Base-by-base conservation (phyloP, 75 land plant genomes). In the Isoetes taiwanensis region DNA sequence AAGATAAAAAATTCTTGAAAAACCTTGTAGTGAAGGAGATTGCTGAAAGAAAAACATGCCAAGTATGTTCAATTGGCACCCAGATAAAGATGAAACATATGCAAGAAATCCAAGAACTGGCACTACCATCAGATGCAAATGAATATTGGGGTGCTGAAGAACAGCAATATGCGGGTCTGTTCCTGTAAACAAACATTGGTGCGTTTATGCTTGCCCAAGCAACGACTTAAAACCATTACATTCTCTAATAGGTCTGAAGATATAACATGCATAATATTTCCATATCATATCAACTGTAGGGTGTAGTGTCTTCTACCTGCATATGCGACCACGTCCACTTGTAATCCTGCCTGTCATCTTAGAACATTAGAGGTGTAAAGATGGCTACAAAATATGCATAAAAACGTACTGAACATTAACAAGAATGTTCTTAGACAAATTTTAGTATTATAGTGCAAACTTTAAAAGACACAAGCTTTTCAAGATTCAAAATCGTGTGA, bases 291-390 rank as follows among this genome's bases (percentile, higher is more conserved):
- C 39, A 37, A 10, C 39, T 37, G 39, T 10, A 54, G 56, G 25
- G 26, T 16, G 11, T 16, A 28, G 11, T 21, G 30, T n/a, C 3
- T n/a, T 5, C 6, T 71, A 89, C 96, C 96, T 81, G 76, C 80
- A 66, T 85, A 79, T 5, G 96, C 85, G 64, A 89, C 80, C 54
- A 90, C 70, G 67, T 90, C 97, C 42, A 90, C 97, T 54, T 90
- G 81, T 35, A 85, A 37, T 41, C 48, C 56, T 59, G 80, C 83
- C 96, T 85, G 73, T 53, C 64, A 60, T n/a, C 43, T n/a, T n/a
- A 29, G 52, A 23, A 65, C 37, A 41, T 32, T 30, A 52, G 55
- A 12, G 55, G 30, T 6, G 30, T 6, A 5, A 1, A 52, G n/a
- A 5, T 6, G 2, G 25, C 12, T 5, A 23, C 2, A 52, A 9